Conservation (phyloP, 2,329 filamentous ascomycete species). For the Trichoderma brevicompactum region DNA sequence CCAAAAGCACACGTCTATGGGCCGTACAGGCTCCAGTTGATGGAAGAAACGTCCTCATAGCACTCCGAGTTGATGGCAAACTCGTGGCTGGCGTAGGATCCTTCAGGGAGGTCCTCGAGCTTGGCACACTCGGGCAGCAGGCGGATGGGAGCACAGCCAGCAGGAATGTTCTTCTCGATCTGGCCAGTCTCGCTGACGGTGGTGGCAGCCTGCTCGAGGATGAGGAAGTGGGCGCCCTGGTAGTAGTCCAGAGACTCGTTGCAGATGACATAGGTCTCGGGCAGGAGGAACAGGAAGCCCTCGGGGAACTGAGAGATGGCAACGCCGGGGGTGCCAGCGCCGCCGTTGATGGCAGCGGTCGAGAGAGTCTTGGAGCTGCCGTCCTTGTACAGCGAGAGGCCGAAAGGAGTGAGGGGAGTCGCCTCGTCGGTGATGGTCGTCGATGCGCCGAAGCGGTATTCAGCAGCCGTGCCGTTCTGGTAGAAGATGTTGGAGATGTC, state of each 20-base stretch:
- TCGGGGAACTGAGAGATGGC: constrained; percentile 40
- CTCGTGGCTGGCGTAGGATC: constrained; percentile 44
- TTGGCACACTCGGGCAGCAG: constrained; percentile 49
- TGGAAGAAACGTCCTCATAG: constrained; percentile 43
- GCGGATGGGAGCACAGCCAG: constrained; percentile 46
- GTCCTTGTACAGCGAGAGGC: constrained; percentile 38
- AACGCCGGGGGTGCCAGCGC: constrained; percentile 42
- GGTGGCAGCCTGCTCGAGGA: constrained; percentile 43
- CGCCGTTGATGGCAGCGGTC: constrained; percentile 37
- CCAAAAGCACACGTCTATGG: constrained; percentile 4
- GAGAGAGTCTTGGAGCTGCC: constrained; percentile 38
- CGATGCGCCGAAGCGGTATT: constrained; percentile 36
- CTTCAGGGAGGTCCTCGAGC: constrained; percentile 42
- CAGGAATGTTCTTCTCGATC: constrained; percentile 38
- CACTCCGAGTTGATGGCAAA: constrained; percentile 44
- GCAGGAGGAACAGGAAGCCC: constrained; percentile 39
- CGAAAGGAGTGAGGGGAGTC: constrained; percentile 44
- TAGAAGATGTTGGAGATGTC: constrained; percentile 47
- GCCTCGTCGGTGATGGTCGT: constrained; percentile 47
- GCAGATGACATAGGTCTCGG: constrained; percentile 49
- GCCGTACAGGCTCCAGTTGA: constrained; percentile 26
- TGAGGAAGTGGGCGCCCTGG: constrained; percentile 39
- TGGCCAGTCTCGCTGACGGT: constrained; percentile 32
- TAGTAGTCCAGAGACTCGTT: constrained; percentile 47
- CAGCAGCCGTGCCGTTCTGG: constrained; percentile 50